Evolutionary conservation across 2,329 filamentous ascomycete species (phyloP), one percentile per base, ranked within the genome.

Genomic region (Cladophialophora immunda): DNA sequence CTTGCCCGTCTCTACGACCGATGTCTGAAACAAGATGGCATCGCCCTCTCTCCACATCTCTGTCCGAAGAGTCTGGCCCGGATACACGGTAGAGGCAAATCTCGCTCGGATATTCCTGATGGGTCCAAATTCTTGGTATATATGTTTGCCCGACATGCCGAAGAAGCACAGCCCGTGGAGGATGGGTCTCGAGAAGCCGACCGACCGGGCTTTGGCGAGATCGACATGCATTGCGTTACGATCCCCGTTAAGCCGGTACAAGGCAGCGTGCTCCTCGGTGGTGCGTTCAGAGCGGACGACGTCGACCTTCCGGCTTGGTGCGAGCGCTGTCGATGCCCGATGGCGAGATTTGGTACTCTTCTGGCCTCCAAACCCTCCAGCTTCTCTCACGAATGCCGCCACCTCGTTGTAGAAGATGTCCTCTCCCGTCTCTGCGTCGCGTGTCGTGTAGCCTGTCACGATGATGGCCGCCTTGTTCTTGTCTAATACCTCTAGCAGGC

Each of bases 221-320:
- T 98, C 95, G 69, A 99, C 90, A 83, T 99, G 95, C 1, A 99
- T 88, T 13, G 95, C 95, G 84, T 99, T 98, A 77, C 94, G 90
- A 81, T 99, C 95, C 58, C 95, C 95, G 73, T 91, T 95, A 60
- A 98, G 84, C 32, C 95, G 90, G 86, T 99, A 99, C 62, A 99
- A 81, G 8, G 92, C 93, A 4, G 95, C 95, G 82, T 97, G 93
- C 76, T 97, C 93, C 75, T 94, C 91, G 0, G 87, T 90, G 2
- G 95, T 98, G 80, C 88, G 88, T 80, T 92, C 90, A 82, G 97
- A 93, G 19, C 93, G 87, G 0, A 96, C 89, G 13, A 87, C 86
- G 74, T 98, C 95, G 6, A 95, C 90, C 22, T 85, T 82, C 58
- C 94, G 88, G 75, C 87, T 82, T 0, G 95, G 94, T 30, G 91